These are phyloP conservation scores for Kandelia obovata DNA, from an alignment of 345 rosid genomes.

Conservation along the genomic window DNA sequence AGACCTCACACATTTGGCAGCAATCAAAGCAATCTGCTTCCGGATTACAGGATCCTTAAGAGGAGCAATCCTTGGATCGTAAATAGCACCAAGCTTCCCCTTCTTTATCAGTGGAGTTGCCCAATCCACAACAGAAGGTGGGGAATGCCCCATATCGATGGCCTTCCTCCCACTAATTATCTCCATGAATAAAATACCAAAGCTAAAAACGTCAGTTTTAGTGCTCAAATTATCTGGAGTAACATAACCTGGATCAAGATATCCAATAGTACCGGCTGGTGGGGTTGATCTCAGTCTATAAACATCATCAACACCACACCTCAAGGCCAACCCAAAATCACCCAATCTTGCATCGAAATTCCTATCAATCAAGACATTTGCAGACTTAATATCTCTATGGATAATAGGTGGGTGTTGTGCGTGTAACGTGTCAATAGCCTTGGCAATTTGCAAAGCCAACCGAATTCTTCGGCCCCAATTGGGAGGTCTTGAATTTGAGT, in stretches of 20 bases:
- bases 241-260: constrained; percentile 91
- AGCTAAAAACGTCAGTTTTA: constrained; percentile 93
- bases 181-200: constrained; percentile 93
- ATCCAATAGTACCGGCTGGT: constrained; percentile 97
- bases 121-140: constrained; percentile 94
- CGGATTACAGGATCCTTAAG: constrained; percentile 64
- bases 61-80: constrained; percentile 65
- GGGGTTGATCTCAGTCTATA: constrained; percentile 77
- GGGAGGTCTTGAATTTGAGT: constrained; percentile 53
- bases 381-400: constrained; percentile 97
- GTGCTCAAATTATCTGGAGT: constrained; percentile 96
- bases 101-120: constrained; percentile 83
- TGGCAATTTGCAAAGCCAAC: constrained; percentile 78
- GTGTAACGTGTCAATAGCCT: constrained; percentile 71
- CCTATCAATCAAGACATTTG: constrained; percentile 89
- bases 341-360: constrained; percentile 85
- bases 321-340: constrained; percentile 88
- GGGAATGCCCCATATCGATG: constrained; percentile 83
- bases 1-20: constrained; percentile 90
- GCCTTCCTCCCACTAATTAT: constrained; percentile 93
- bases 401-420: constrained; percentile 72
- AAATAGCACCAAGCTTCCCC: constrained; percentile 75
- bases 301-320: constrained; percentile 74
- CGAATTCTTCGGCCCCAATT: constrained; percentile 82
- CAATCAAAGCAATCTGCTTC: constrained; percentile 79